Conservation (phyloP, 495 filamentous ascomycete genomes). For the Podospora sp. region DNA sequence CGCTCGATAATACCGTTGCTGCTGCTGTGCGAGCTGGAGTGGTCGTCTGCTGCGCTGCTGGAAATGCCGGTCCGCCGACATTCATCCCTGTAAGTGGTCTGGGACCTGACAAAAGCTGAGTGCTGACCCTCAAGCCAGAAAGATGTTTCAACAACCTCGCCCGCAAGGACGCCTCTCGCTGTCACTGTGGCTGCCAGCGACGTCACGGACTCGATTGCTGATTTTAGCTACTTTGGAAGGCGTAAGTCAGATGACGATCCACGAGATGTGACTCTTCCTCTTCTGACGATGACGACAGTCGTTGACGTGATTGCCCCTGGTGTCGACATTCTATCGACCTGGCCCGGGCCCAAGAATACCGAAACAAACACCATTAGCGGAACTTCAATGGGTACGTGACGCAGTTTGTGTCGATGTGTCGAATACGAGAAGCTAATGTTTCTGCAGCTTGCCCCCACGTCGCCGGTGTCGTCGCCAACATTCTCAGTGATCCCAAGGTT, state of each 20-base stretch:
- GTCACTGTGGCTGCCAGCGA: conserved; percentile 59
- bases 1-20: conserved; percentile 51
- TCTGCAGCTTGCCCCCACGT: conserved; percentile 21
- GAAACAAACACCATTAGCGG: conserved; percentile 61
- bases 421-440: background rate
- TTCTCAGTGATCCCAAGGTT: conserved; percentile 6
- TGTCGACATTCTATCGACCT: conserved; percentile 52
- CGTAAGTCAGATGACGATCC: background rate
- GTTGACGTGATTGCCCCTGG: conserved; percentile 62
- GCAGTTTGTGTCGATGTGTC: too few relatives aligned
- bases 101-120: background rate
- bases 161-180: conserved; percentile 53
- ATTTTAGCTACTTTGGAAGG: conserved; percentile 59
- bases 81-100: background rate
- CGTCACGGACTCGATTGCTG: conserved; percentile 47
- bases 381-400: conserved; percentile 50
- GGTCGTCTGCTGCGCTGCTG: conserved; percentile 52
- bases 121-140: conserved; percentile 14
- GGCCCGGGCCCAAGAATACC: conserved; percentile 49
- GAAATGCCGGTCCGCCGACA: conserved; percentile 36
- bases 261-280: background rate
- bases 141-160: conserved; percentile 46
- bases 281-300: conserved; percentile 17
- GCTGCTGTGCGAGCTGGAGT: conserved; percentile 47
- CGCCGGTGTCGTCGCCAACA: conserved; percentile 13